Conservation (phyloP, 2,329 filamentous ascomycete genomes). For the Colletotrichum sp. region DNA sequence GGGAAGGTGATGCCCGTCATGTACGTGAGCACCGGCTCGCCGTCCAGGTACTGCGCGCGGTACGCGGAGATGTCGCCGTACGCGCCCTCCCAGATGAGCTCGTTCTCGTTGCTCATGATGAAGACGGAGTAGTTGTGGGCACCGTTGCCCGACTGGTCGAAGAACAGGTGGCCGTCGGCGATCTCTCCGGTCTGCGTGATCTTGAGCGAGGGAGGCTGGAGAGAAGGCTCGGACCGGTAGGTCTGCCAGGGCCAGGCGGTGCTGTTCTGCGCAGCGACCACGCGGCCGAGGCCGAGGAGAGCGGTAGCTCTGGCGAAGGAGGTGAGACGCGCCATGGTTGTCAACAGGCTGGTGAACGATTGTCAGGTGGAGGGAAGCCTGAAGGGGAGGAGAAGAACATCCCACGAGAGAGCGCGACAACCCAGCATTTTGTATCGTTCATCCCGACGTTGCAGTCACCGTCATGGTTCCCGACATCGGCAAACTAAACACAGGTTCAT, state of each 20-base stretch:
- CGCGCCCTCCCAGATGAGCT: conserved; percentile 30
- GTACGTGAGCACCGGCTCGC: conserved; percentile 32
- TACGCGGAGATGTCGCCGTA: conserved; percentile 28
- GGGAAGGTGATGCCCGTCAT: conserved; percentile 30
- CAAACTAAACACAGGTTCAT: background rate
- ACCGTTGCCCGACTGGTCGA: conserved; percentile 24
- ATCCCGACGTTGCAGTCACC: background rate
- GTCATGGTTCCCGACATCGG: background rate
- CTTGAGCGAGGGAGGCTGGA: conserved; percentile 1
- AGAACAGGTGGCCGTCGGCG: conserved; percentile 30
- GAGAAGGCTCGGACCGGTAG: conserved; percentile 3
- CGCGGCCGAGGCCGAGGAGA: background rate
- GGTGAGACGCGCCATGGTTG: background rate
- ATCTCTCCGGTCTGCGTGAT: conserved; percentile 17
- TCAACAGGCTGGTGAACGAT: background rate
- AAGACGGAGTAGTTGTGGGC: conserved; percentile 15
- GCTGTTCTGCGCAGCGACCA: background rate
- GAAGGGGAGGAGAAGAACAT: background rate
- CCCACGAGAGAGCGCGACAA: background rate
- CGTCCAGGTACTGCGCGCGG: conserved; percentile 31
- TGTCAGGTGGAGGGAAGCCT: background rate
- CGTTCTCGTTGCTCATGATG: conserved; percentile 31
- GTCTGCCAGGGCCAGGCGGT: conserved; percentile 8
- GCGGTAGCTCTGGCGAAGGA: background rate
- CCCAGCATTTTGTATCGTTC: background rate